Base-by-base conservation (phyloP, 2,329 filamentous ascomycete species). In the Rutstroemia sp. region DNA sequence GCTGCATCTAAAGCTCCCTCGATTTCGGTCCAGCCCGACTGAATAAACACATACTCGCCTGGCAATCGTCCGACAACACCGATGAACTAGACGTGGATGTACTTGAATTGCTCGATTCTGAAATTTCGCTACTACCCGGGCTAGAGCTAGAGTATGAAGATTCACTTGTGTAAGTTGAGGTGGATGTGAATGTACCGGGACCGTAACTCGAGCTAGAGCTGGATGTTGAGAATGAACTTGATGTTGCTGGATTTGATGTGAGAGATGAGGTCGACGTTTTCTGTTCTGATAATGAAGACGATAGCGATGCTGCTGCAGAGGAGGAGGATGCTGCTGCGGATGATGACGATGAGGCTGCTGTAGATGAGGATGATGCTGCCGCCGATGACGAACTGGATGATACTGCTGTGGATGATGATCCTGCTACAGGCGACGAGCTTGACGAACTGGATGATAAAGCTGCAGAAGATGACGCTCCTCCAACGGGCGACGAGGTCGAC, bases 21-120 rank as follows among this genome's bases (percentile, higher is more conserved):
- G 46, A 55, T 17, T 25, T 55, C n/a, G 53, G 53, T 12, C 34
- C 10, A 7, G 36, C 46, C 34, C 46, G 46, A 55, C 53, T 44
- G 1, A 50, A 50, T 6, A 50, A 19, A 44, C 46, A 55, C 38
- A 55, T 25, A 44, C 46, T 50, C 21, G 36, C 38, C 9, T 44
- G 8, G 14, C 38, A 55, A 23, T 36, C 9, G 4, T 34, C 23
- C 2, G 12, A 8, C 2, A 21, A 10, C 1, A 2, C 10, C 5
- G 23, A 38, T 2, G 5, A 9, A 2, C 14, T 6, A 6, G 23
- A 2, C 16, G 12, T 14, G 4, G 5, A 14, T 2, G 23, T 4
- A 2, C 3, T 34, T 19, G 19, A 27, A n/a, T 48, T 48, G 0
- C n/a, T 48, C 5, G 51, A 54, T 49, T 16, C 8, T n/a, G 10